Base-by-base conservation (phyloP, 163 green algal species). In the Chlorella variabilis region DNA sequence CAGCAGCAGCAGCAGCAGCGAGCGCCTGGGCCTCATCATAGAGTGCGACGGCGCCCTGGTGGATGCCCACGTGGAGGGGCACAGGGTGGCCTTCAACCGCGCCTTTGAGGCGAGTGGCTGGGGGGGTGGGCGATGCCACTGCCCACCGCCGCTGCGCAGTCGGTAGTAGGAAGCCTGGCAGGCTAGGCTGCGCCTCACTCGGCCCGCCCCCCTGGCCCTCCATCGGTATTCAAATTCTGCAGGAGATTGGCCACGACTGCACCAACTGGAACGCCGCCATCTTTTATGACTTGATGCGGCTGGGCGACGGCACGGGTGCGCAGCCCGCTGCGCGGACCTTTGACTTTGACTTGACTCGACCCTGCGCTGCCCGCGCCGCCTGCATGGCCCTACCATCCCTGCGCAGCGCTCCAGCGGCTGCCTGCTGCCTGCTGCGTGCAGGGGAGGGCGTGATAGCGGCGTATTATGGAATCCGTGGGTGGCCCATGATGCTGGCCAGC, bases 81-180 rank as follows among this genome's bases (percentile, higher is more conserved):
- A 95, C 69, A 67, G 91, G 11, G 84, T 90, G 31, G 90, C 91
- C 25, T 95, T 95, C 78, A 95, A 95, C 74, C 49, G 83, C 25
- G 88, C 91, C 31, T 95, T 95, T 66, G 49, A 66, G 23, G 87
- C 90, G 74, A 49, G 68, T 74, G 45, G 54, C 20, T 54, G 11
- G 45, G 45, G 15, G 11, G 11, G 45, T 11, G 45, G 11, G 45
- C 15, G 45, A 23, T 71, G 63, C 20, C 2, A 9, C 33, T n/a
- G n/a, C n/a, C n/a, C n/a, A n/a, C n/a, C n/a, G n/a, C n/a, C n/a
- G n/a, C n/a, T n/a, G n/a, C n/a, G n/a, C n/a, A n/a, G n/a, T n/a
- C n/a, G n/a, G n/a, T n/a, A n/a, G n/a, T n/a, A n/a, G n/a, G n/a
- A n/a, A n/a, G n/a, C n/a, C n/a, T n/a, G n/a, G n/a, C n/a, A n/a